These are phyloP conservation scores for Erysimum cheiri DNA, from an alignment of 441 rosid genomes.

Conservation along the genomic window DNA sequence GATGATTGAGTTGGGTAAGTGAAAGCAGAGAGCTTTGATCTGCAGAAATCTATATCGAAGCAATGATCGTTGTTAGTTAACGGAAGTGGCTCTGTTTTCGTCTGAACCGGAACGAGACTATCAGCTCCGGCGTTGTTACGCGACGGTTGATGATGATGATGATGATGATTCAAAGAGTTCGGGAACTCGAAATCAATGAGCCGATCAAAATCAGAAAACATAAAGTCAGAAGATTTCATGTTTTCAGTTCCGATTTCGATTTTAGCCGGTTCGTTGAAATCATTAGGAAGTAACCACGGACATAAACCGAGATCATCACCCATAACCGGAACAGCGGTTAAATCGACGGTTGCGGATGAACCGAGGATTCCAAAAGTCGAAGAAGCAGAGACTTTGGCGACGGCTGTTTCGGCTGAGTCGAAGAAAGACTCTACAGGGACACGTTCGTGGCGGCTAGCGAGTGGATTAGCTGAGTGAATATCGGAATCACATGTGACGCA, in stretches of 20 bases:
- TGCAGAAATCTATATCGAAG: conserved; percentile 69
- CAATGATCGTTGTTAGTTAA: conserved; percentile 52
- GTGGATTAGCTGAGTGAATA: conserved; percentile 69
- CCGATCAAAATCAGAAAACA: conserved; percentile 61
- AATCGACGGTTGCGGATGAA: conserved; percentile 27
- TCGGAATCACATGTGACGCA: conserved; percentile 71
- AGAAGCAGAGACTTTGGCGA: conserved; percentile 44
- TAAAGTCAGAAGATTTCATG: conserved; percentile 48
- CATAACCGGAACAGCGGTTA: conserved; percentile 36
- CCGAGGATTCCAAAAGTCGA: conserved; percentile 44
- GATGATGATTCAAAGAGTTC: conserved; percentile 43
- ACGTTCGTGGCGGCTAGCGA: conserved; percentile 69
- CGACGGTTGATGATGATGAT: conserved; percentile 37
- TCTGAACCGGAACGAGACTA: conserved; percentile 80
- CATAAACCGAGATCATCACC: conserved; percentile 45
- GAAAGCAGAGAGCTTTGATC: conserved; percentile 69
- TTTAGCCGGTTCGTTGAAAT: conserved; percentile 43
- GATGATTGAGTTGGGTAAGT: conserved; percentile 60
- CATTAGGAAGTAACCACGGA: conserved; percentile 47
- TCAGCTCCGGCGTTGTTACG: conserved; percentile 50
- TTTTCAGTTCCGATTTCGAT: conserved; percentile 37
- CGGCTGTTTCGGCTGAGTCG: conserved; percentile 49
- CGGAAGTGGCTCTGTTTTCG: conserved; percentile 50
- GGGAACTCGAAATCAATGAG: conserved; percentile 59
- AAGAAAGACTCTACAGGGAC: conserved; percentile 61